Evolutionary conservation across 2,329 filamentous ascomycete genomes (phyloP), one percentile per base, ranked within the genome.

Genomic region (Westerdykella aurantiaca): DNA sequence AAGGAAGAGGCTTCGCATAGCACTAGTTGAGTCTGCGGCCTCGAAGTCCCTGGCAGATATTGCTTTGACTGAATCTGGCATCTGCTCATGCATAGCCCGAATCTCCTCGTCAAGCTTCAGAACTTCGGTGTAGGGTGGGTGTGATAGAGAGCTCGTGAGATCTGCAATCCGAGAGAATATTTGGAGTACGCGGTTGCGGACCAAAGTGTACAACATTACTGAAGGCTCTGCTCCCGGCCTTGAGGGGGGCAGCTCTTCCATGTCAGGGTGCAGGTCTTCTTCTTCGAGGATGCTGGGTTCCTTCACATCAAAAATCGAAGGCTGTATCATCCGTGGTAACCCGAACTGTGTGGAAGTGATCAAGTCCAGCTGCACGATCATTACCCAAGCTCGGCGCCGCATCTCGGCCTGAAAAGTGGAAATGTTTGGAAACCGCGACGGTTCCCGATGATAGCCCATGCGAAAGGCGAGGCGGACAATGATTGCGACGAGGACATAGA

Each of bases 311-410:
- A 56, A 60, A 46, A 69, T 61, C n/a, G 53, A 50, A 6, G 64
- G 57, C 39, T 64, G 59, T 33, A 67, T 64, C 52, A 68, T 63
- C 12, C 64, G 53, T 12, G 69, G 70, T 11, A 72, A 38, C 2
- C 69, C 70, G 14, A 68, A 48, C 39, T 70, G 63, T 4, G 60
- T 55, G 0, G 69, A 70, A 5, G 66, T 49, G 9, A 68, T 54
- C 2, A 71, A 48, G 46, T 72, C 71, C 5, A 70, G 41, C 10
- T 66, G 61, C 34, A 66, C 48, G 23, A 72, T 46, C 52, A 82
- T 76, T 58, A 77, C 75, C 76, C 80, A 85, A 0, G 82, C 57
- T 6, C 81, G 73, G 4, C 81, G 72, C 21, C 81, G 73, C 69
- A 82, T 75, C 59, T 83, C 78, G 2, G 73, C 73, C 48, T 80